These are phyloP conservation scores for Vitis hybrid DNA, from an alignment of 177 flowering plant species.

Conservation along the genomic window DNA sequence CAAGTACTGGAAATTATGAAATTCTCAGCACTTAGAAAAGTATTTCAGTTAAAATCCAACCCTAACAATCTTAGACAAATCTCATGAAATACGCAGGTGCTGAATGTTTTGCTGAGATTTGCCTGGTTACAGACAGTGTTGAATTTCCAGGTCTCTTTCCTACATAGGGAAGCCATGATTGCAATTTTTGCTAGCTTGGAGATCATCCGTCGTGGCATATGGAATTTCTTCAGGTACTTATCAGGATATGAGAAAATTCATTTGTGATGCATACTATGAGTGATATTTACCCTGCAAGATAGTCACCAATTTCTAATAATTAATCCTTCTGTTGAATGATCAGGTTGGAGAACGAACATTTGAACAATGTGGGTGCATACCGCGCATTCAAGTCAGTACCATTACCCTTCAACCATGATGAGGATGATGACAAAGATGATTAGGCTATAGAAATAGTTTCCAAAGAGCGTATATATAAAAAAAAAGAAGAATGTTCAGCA, in stretches of 20 bases:
- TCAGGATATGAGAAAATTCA: no score
- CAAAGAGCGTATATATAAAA: no score
- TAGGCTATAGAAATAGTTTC: no score
- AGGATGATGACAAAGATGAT: constrained; percentile 36
- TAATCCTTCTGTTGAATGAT: neutral
- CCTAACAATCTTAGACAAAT: no score
- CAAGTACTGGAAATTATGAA: neutral
- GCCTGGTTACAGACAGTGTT: constrained; percentile 76
- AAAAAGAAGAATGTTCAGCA: no score
- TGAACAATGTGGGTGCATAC: constrained; percentile 63
- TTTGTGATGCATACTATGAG: no score
- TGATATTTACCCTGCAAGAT: no score
- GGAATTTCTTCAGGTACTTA: constrained; percentile 75
- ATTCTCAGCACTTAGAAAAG: no score
- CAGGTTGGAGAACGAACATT: constrained; percentile 83
- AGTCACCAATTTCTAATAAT: no score
- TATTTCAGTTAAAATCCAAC: no score
- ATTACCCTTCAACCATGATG: constrained; percentile 51
- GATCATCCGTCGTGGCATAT: constrained; percentile 68
- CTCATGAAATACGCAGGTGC: constrained; percentile 33
- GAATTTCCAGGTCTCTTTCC: constrained; percentile 29
- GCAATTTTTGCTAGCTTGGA: constrained; percentile 59
- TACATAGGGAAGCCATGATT: constrained; percentile 37
- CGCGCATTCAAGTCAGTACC: constrained; percentile 73
- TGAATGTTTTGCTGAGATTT: constrained; percentile 64